Percentiles rank a stretch among this genome's conserved stretches.
These are phyloP conservation scores for Phragmites australis DNA, from an alignment of 176 grass and related monocot genomes.

Conservation along the genomic window DNA sequence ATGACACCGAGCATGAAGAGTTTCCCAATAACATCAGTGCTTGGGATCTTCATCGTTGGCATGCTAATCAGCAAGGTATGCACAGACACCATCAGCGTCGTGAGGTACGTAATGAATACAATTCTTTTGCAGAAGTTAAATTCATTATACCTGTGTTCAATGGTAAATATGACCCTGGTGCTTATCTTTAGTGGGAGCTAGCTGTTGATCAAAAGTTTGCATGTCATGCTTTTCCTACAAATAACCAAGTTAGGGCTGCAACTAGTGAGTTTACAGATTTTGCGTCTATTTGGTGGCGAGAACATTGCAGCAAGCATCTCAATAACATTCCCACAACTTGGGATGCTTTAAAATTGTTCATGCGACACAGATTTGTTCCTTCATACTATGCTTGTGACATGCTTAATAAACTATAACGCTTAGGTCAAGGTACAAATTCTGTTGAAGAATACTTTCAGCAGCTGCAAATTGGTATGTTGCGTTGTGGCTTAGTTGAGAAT, in stretches of 20 bases:
- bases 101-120: no score
- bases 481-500: neutral
- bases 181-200: no score
- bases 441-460: neutral
- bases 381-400: neutral
- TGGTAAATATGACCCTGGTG: no score
- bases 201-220: no score
- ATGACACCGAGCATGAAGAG: no score
- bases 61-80: no score
- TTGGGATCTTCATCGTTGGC: no score
- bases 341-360: neutral
- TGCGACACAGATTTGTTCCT: neutral
- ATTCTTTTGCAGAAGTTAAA: no score
- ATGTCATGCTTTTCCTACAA: no score
- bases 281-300: neutral
- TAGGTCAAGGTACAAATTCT: neutral
- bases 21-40: no score
- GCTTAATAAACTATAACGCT: neutral
- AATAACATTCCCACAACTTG: neutral
- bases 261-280: neutral
- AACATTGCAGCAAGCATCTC: neutral
- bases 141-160: no score
- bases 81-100: no score
- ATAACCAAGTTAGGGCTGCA: neutral
- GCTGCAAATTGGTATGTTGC: neutral